These are phyloP conservation scores for Pichia cactophila DNA, from an alignment of 1,139 yeast species.

Conservation along the genomic window DNA sequence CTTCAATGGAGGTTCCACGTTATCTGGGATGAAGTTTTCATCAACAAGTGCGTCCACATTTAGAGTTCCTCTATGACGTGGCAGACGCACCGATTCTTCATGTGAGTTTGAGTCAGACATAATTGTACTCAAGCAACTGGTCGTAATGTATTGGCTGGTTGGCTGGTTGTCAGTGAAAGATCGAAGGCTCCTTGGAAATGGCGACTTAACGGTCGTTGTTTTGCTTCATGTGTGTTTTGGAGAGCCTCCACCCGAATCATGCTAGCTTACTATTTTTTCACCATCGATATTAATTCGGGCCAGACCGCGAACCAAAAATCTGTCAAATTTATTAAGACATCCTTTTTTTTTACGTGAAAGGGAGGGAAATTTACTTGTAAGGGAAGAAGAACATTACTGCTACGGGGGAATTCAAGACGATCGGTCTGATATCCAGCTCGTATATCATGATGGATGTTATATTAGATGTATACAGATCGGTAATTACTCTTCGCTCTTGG, in stretches of 20 bases:
- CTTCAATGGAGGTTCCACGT: background rate
- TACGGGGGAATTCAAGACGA: too few relatives aligned
- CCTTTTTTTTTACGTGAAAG: too few relatives aligned
- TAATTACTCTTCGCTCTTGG: conserved; percentile 20
- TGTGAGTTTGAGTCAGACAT: background rate
- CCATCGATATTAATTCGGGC: background rate
- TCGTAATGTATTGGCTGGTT: too few relatives aligned
- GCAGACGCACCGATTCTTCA: conserved; percentile 28
- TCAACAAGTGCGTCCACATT: conserved; percentile 45
- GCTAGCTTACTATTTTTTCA: background rate
- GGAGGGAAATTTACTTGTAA: too few relatives aligned
- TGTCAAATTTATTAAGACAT: too few relatives aligned
- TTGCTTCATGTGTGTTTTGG: background rate
- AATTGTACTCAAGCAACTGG: too few relatives aligned
- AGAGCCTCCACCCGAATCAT: background rate
- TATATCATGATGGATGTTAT: background rate
- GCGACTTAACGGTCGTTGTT: background rate
- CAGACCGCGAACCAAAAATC: background rate
- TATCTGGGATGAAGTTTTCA: background rate
- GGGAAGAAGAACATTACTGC: too few relatives aligned
- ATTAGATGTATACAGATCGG: background rate
- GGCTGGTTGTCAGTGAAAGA: too few relatives aligned
- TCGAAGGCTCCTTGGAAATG: too few relatives aligned
- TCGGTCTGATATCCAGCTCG: background rate
- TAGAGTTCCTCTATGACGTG: conserved; percentile 54